Conservation (phyloP, 352 stramenopile genomes). For the Globisporangium uncinulatum region DNA sequence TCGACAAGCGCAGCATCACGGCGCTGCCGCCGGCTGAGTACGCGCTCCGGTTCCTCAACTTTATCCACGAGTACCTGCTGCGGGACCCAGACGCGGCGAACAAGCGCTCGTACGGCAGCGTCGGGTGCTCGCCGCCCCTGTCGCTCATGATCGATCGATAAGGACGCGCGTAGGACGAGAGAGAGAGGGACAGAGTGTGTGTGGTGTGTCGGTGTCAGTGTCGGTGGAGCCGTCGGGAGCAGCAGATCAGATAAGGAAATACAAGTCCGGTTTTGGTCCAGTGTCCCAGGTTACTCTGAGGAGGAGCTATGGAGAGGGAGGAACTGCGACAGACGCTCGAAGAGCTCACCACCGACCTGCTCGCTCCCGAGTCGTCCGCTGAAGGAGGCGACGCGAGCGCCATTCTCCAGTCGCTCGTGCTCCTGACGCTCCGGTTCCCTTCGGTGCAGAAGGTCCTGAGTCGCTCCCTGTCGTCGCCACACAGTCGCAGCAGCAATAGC, state of each 20-base stretch:
- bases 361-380: constrained; percentile 4
- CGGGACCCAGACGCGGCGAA: constrained; percentile 49
- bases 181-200: not conserved
- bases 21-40: constrained; percentile 80
- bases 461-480: constrained; percentile 8
- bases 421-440: constrained; percentile 23
- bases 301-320: constrained; percentile 12
- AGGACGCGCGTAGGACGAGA: not conserved
- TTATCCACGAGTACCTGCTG: constrained; percentile 81
- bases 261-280: too few species aligned
- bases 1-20: constrained; percentile 76
- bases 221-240: not conserved
- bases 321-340: constrained; percentile 27
- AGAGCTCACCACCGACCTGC: constrained; percentile 30
- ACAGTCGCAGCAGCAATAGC: too few species aligned
- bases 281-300: too few species aligned
- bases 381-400: constrained; percentile 16
- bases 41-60: constrained; percentile 78
- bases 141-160: constrained; percentile 11
- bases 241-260: not conserved
- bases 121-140: constrained; percentile 25
- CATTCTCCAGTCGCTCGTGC: constrained; percentile 28
- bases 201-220: constrained; percentile 1
- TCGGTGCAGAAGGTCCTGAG: constrained; percentile 23
- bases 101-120: constrained; percentile 67